Evolutionary conservation across 306 rosid species (phyloP), one percentile per base, ranked within the genome.

Genomic region (Pyrus bretschneideri): DNA sequence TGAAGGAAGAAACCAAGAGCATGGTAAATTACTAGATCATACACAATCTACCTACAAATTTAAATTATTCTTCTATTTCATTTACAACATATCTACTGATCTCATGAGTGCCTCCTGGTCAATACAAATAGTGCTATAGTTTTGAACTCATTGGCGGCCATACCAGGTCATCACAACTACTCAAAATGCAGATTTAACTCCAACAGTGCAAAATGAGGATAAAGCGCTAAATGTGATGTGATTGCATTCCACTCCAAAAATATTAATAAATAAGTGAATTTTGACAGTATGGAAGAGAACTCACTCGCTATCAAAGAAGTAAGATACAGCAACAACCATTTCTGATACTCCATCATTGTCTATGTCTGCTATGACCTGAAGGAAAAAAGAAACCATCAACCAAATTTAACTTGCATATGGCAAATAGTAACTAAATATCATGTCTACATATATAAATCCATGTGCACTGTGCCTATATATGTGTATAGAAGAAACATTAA

Each of bases 221-320:
- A 27, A 42, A 27, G 54, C 1, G 78, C 49, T 31, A 57, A 3
- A 33, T 30, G 45, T 64, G 22, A 35, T 61, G 54, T 15, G 31
- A 42, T 69, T 58, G 12, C 23, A 22, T 65, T 54, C 35, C 35
- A 18, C 71, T 14, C 35, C 22, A 72, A 71, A 51, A 49, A 14
- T 1, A 49, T 49, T 49, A 15, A 60, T 31, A 62, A 27, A 49
- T 15, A n/a, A 38, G 57, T 9, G 1, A 51, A 10, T 52, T 73
- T 73, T 74, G 67, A 71, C 58, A 69, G 22, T 22, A 67, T 46
- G 57, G 46, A 82, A 77, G 81, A 31, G 70, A 69, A 87, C 99
- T 95, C 87, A 95, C 99, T 95, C 99, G 2, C 83, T 89, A 83
- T 95, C 97, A 84, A 89, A 95, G 83, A 95, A 95, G 85, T 95